Conservation (phyloP, 345 rosid genomes). For the Rhizophora mangle region DNA sequence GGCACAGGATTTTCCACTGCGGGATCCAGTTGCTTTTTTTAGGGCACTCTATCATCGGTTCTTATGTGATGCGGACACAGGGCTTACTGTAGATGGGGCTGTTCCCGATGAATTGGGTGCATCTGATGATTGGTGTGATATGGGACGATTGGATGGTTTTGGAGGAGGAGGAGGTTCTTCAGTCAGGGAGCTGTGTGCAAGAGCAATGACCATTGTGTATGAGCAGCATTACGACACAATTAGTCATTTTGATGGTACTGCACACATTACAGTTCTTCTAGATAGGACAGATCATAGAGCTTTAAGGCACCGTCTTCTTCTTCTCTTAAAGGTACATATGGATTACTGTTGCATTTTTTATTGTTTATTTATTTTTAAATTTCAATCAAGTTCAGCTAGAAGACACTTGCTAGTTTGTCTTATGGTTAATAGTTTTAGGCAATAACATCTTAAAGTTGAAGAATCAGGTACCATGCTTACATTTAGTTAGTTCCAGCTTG, state of each 20-base stretch:
- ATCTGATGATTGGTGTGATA: constrained; percentile 98
- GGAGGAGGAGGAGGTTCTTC: constrained; percentile 99
- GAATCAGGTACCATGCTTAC: no score
- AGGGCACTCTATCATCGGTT: constrained; percentile 98
- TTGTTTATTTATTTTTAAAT: constrained; percentile 2
- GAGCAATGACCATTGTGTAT: constrained; percentile 98
- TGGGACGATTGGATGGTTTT: constrained; percentile 96
- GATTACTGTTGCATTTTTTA: not conserved
- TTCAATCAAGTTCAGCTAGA: not conserved
- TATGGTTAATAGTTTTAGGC: not conserved
- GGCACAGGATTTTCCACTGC: constrained; percentile 95
- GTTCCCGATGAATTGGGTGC: constrained; percentile 94
- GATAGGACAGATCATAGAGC: constrained; percentile 97
- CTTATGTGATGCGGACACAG: constrained; percentile 96
- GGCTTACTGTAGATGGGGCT: constrained; percentile 92
- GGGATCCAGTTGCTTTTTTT: constrained; percentile 94
- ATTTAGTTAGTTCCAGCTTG: no score
- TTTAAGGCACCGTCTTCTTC: constrained; percentile 92
- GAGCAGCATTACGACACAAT: constrained; percentile 82
- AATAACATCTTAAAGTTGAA: no score
- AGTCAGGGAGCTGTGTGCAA: constrained; percentile 98
- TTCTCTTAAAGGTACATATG: constrained; percentile 73
- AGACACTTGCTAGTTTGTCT: not conserved
- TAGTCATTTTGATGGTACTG: constrained; percentile 95
- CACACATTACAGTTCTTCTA: constrained; percentile 89